Percentiles rank a stretch among this genome's conserved stretches.
These are phyloP conservation scores for Aspergillus caelatus DNA, from an alignment of 2,329 filamentous ascomycete genomes.

Conservation along the genomic window DNA sequence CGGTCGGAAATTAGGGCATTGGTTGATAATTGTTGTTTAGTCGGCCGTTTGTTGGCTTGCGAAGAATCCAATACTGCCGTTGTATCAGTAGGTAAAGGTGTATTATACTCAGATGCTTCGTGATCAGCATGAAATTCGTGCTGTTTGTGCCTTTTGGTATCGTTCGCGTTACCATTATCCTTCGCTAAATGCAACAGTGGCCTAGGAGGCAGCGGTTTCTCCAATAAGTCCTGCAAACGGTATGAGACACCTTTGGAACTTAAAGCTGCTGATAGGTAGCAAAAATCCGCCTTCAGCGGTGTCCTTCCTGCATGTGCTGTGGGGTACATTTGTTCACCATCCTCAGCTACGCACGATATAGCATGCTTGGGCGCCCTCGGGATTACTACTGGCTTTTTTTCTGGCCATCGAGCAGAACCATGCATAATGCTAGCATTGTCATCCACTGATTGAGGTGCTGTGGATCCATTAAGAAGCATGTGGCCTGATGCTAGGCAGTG, in stretches of 20 bases:
- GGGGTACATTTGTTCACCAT: slow-evolving; percentile 43
- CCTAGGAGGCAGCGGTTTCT: slow-evolving; percentile 28
- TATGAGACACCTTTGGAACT: slow-evolving; percentile 8
- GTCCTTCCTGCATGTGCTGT: slow-evolving; percentile 1
- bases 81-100: not conserved
- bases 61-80: not conserved
- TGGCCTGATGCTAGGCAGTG: not conserved
- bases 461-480: slow-evolving; percentile 5
- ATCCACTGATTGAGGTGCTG: slow-evolving; percentile 33
- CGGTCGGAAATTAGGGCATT: not conserved
- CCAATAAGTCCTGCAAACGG: slow-evolving; percentile 39
- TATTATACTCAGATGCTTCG: not conserved
- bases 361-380: slow-evolving; percentile 32
- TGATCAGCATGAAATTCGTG: not conserved
- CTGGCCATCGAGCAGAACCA: slow-evolving; percentile 10
- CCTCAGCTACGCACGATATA: slow-evolving; percentile 53
- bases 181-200: slow-evolving; percentile 17
- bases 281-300: not conserved
- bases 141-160: not conserved
- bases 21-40: not conserved
- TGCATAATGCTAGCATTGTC: slow-evolving; percentile 23
- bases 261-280: not conserved
- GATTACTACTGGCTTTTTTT: slow-evolving; percentile 42
- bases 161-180: not conserved
- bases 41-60: not conserved